Evolutionary conservation across 345 rosid species (phyloP).

Genomic region (Citrus maxima): DNA sequence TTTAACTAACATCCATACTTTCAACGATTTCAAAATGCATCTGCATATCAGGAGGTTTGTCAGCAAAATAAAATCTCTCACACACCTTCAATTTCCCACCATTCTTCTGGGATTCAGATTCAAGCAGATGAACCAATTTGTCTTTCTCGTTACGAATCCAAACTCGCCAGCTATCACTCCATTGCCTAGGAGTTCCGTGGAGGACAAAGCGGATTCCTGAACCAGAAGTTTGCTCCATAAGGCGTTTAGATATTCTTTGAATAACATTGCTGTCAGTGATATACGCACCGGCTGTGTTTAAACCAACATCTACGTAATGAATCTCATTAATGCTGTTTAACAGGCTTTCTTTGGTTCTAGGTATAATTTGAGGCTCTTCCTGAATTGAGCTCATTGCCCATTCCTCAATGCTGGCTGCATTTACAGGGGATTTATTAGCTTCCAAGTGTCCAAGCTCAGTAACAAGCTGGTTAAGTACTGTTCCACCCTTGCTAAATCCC

Average conservation of each 20-base stretch:
- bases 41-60: constrained; percentile 52
- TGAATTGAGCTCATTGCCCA: not conserved
- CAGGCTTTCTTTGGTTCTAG: constrained; percentile 46
- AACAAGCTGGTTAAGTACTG: constrained; percentile 77
- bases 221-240: constrained; percentile 22
- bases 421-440: constrained; percentile 9
- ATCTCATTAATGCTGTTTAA: constrained; percentile 57
- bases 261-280: constrained; percentile 53
- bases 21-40: constrained; percentile 90
- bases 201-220: constrained; percentile 42
- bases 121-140: constrained; percentile 42
- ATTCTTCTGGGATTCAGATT: constrained; percentile 36
- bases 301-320: constrained; percentile 83
- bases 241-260: constrained; percentile 38
- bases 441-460: constrained; percentile 53
- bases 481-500: constrained; percentile 93
- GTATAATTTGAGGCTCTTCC: constrained; percentile 40
- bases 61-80: constrained; percentile 65
- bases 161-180: constrained; percentile 63
- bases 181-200: constrained; percentile 94
- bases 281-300: constrained; percentile 73
- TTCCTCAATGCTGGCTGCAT: constrained; percentile 12
- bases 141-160: constrained; percentile 67
- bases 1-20: constrained; percentile 51
- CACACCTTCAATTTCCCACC: constrained; percentile 48